Evolutionary conservation across 169 alveolate species (phyloP), one percentile per base, ranked within the genome.

Genomic region (Toxoplasma gondii): DNA sequence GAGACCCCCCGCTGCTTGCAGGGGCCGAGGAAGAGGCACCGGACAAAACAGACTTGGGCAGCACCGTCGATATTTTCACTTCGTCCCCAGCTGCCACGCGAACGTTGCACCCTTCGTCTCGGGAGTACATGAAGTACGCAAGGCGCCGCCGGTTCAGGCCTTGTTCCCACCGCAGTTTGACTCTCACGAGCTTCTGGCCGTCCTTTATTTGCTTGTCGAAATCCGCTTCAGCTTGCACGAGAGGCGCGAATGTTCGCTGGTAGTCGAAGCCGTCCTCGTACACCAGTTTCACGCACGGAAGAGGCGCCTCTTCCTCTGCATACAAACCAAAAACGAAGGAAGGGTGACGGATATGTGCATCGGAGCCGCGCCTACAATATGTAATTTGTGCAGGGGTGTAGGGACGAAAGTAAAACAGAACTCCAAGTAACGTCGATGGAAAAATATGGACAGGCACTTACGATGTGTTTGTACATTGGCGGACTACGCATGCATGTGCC

Each of bases 151-250:
- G 84, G 19, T 36, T 31, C 84, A 74, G 43, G 39, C 84, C 84
- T 36, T 34, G 39, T 36, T 74, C 84, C 84, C 84, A 74, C 49
- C 84, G 1, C 39, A 74, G 19, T n/a, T 74, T 74, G 45, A 74
- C 84, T 78, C 98, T 94, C 70, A 97, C 97, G 87, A 93, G 92
- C 2, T 97, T 96, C 95, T 98, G 98, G 1, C 98, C 96, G 95
- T 98, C 99, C 96, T 98, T 98, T 88, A 98, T 96, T 88, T 96
- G 96, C 94, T 98, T 98, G 95, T 98, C 99, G 95, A 98, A 97
- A 88, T 98, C 99, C 53, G 98, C 99, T 96, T 99, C 99, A 39
- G 98, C 97, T 93, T 98, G 97, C 70, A 99, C 97, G 45, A 99
- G 94, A 0, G 99, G 98, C 44, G 97, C 97, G 41, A 96, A 97